Evolutionary conservation across 2,329 filamentous ascomycete species (phyloP), one percentile per base, ranked within the genome.

Genomic region (Calonectria honghensis): DNA sequence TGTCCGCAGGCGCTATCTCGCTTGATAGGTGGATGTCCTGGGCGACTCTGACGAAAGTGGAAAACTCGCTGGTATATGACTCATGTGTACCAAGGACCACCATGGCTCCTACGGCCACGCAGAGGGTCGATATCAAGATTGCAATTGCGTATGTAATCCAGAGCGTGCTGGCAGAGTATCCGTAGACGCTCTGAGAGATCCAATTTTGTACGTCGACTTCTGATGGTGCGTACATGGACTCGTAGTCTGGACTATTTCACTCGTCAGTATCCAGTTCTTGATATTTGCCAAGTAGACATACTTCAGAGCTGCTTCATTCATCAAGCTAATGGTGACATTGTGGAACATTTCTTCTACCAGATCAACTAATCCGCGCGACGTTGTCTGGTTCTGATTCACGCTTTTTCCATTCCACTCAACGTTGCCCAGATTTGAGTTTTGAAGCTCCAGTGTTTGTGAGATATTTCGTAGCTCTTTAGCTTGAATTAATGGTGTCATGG

Each of bases 81-180:
- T 31, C 48, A 7, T 39, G 32, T 11, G 32, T 24, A 31, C 29
- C 37, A 14, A 67, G 37, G 48, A 51, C 41, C 5, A 18, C 41
- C 6, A 45, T 45, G 6, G 41, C n/a, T 45, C 41, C 41, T 45
- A 45, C n/a, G 18, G 16, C 16, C 5, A 45, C 41, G 10, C 41
- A 45, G 18, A 45, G 16, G 18, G 32, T 39, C 10, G 31, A n/a
- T 24, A 61, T 35, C 41, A 45, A 10, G 6, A 61, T 67, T 2
- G 64, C 64, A 18, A 67, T 52, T 39, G 11, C 64, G 29, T 67
- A 51, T 2, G 64, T 67, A n/a, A 67, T 52, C 64, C 45, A 67
- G 9, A 67, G 64, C 0, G 64, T 67, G 13, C 20, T 52, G 13
- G 29, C 1, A 10, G 64, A 67, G 16, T 67, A 51, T 7, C 20